Evolutionary conservation across 176 grass and related monocot species (phyloP), one percentile per base, ranked within the genome.

Genomic region (Bothriochloa decipiens): DNA sequence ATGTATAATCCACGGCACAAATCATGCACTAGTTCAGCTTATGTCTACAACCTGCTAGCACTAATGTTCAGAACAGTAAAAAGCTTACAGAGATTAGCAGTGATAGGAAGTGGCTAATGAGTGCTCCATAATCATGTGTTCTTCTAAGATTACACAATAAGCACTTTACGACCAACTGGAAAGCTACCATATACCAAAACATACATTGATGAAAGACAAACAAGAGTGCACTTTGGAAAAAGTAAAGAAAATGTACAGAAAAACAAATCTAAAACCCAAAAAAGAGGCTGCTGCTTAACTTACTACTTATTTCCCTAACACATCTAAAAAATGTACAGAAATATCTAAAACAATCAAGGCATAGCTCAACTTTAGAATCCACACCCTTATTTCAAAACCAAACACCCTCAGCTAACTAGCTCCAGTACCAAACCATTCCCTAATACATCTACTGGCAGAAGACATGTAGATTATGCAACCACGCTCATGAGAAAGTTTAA

Each of bases 91-190:
- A 65, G 65, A 72, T 43, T 66, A 42, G 13, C 41, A 36, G 13
- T 6, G 23, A 65, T 42, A 26, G 1, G 14, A 40, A 41, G 36
- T 47, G 62, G 3, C 72, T 41, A 17, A 81, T 76, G 53, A 77
- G 43, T 4, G 62, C 22, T 35, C 2, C 8, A 22, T 26, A 28
- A 58, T 61, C 16, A 72, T 50, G 52, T 36, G 20, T 26, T 60
- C 49, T 14, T 70, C 50, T 47, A 50, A 76, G 25, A 72, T 17
- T 82, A 43, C 40, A 76, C 11, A 67, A 14, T 22, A 8, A 84
- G 42, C 55, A 72, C 27, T 14, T 41, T 35, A 42, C 50, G 11
- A 62, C 15, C 4, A 22, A 22, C 64, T 70, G 43, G 26, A 46
- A 27, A 39, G 14, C 52, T 33, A 74, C 22, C 72, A 60, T 23